Conservation (phyloP, 352 stramenopile species). For the Phytophthora ohioensis region DNA sequence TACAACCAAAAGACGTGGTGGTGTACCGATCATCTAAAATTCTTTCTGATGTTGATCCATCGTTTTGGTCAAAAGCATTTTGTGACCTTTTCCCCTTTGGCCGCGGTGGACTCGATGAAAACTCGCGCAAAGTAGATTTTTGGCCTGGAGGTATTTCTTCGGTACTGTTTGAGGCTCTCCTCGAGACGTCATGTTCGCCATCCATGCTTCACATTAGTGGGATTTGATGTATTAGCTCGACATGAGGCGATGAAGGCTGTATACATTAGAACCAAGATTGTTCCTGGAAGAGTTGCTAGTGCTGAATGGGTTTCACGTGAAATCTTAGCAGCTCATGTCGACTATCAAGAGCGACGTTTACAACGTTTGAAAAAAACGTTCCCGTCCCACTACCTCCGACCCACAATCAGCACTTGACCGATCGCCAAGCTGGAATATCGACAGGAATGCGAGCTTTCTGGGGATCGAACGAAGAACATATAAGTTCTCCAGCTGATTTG, state of each 20-base stretch:
- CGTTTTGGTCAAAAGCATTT: constrained; percentile 27
- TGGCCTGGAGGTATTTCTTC: neutral
- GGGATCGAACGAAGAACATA: constrained; percentile 17
- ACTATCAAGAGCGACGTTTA: constrained; percentile 7
- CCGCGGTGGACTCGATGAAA: constrained; percentile 28
- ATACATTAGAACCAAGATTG: constrained; percentile 1
- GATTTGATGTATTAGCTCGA: constrained; percentile 4
- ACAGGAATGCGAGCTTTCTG: constrained; percentile 15
- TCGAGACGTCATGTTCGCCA: neutral
- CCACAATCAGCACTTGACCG: neutral
- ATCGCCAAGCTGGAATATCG: constrained; percentile 1
- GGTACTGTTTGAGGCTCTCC: constrained; percentile 9
- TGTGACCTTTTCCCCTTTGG: constrained; percentile 13
- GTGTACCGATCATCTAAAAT: constrained; percentile 29
- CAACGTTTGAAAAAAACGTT: neutral
- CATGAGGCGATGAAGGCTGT: constrained; percentile 5
- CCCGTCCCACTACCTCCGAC: too few relatives aligned
- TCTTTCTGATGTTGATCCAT: constrained; percentile 31
- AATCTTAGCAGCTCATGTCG: neutral
- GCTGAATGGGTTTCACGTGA: neutral
- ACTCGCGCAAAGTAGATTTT: constrained; percentile 6
- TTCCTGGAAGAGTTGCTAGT: neutral
- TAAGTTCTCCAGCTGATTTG: neutral
- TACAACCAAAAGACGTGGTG: neutral
- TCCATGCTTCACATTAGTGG: constrained; percentile 6